A percentile compares a stretch with the other conserved stretches of the same genome.
Conservation (phyloP, 306 rosid genomes). For the Senna tora region DNA sequence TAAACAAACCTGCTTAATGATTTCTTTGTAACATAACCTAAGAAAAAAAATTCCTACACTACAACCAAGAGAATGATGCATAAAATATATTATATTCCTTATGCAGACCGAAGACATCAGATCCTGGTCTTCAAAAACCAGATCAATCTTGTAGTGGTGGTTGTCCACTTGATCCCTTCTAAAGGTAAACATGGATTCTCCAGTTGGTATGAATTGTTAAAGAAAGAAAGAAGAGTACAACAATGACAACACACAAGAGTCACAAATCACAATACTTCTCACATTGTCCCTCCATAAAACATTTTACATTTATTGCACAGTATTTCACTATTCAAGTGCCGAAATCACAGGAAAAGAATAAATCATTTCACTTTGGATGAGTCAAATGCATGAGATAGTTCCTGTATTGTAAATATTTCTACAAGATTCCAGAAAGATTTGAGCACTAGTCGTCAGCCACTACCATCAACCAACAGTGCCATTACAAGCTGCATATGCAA, state of each 20-base stretch:
- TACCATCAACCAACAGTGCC: background rate
- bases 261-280: conserved; percentile 30
- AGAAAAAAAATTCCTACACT: background rate
- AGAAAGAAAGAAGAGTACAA: background rate
- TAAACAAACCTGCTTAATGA: background rate
- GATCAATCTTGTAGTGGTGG: background rate
- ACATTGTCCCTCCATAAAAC: conserved; percentile 32
- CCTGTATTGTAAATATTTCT: background rate
- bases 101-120: background rate
- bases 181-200: conserved; percentile 13
- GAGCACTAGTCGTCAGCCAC: background rate
- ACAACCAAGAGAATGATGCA: background rate
- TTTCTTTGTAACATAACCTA: background rate
- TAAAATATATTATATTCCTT: background rate
- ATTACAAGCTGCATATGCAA: background rate
- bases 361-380: background rate
- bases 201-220: background rate
- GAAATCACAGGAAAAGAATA: background rate
- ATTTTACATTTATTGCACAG: background rate
- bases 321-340: background rate
- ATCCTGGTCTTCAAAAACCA: background rate
- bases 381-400: background rate
- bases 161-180: background rate
- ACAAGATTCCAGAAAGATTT: background rate
- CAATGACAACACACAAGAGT: conserved; percentile 23